Conservation (phyloP, 106 monocot species). For the Allium fistulosum region DNA sequence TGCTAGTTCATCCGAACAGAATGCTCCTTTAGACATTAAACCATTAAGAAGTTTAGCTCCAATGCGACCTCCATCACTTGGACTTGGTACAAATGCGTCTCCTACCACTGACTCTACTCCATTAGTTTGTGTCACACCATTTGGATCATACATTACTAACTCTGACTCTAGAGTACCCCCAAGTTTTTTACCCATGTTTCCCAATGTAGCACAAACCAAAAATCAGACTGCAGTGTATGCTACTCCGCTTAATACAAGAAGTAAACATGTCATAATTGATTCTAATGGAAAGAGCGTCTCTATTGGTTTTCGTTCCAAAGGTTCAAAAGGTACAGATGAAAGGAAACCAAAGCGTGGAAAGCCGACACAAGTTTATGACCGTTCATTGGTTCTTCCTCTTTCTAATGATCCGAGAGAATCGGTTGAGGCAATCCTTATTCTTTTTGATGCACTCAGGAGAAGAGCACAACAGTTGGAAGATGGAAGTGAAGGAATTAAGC, state of each 20-base stretch:
- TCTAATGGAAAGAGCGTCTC: neutral
- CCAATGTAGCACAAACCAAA: neutral
- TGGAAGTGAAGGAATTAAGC: constrained; percentile 21
- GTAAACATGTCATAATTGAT: neutral
- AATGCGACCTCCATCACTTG: constrained; percentile 49
- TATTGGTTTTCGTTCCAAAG: constrained; percentile 3
- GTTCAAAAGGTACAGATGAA: constrained; percentile 1
- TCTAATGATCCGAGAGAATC: constrained; percentile 29
- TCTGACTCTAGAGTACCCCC: constrained; percentile 4
- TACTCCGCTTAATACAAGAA: neutral
- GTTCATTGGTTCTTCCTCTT: constrained; percentile 10
- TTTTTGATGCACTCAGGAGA: constrained; percentile 59
- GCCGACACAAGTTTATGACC: neutral
- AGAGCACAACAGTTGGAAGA: constrained; percentile 53
- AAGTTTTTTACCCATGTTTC: constrained; percentile 14
- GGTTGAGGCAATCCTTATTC: constrained; percentile 47
- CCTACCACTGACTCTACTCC: constrained; percentile 12
- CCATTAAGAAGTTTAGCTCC: constrained; percentile 63
- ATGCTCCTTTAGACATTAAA: constrained; percentile 42
- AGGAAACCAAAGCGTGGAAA: constrained; percentile 10
- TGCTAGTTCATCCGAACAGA: neutral
- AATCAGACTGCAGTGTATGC: neutral
- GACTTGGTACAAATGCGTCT: constrained; percentile 17
- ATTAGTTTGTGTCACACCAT: constrained; percentile 54
- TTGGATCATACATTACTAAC: constrained; percentile 14